Percentiles rank a stretch among this genome's conserved stretches.
Conservation (phyloP, 2,329 filamentous ascomycete genomes). For the Fusarium begoniae region DNA sequence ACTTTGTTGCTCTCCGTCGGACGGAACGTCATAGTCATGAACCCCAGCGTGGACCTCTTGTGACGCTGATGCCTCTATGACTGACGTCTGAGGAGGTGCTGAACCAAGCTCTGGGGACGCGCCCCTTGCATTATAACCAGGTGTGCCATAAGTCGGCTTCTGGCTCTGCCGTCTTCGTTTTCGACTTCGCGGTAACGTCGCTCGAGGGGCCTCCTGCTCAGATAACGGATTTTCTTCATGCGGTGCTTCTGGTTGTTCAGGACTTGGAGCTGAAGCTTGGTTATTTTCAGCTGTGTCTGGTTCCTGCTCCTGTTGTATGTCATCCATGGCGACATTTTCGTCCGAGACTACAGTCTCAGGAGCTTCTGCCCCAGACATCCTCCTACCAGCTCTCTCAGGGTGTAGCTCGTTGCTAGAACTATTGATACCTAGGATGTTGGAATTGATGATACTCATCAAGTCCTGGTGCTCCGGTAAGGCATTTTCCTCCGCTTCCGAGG, state of each 20-base stretch:
- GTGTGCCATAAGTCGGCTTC: conserved; percentile 15
- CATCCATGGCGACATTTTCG: background rate
- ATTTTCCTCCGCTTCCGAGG: conserved; percentile 16
- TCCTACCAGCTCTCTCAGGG: background rate
- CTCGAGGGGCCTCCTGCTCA: background rate
- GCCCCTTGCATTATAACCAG: background rate
- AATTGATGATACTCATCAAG: conserved; percentile 29
- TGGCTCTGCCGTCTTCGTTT: conserved; percentile 13
- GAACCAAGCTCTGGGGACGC: conserved; percentile 27
- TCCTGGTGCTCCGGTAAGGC: background rate
- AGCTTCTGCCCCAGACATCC: background rate
- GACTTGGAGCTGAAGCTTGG: background rate
- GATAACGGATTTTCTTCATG: background rate
- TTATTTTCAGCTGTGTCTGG: background rate
- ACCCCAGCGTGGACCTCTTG: background rate
- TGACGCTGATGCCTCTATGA: background rate
- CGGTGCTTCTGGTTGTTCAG: background rate
- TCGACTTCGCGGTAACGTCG: background rate
- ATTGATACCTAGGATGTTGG: background rate
- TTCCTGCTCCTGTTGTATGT: background rate
- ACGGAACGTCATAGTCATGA: background rate
- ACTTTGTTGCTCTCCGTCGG: background rate
- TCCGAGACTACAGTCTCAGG: background rate
- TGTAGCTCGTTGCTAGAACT: background rate
- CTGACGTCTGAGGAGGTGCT: background rate